These are phyloP conservation scores for Coemansia sp. DNA, from an alignment of 192 early-diverging fungal species.

Conservation along the genomic window DNA sequence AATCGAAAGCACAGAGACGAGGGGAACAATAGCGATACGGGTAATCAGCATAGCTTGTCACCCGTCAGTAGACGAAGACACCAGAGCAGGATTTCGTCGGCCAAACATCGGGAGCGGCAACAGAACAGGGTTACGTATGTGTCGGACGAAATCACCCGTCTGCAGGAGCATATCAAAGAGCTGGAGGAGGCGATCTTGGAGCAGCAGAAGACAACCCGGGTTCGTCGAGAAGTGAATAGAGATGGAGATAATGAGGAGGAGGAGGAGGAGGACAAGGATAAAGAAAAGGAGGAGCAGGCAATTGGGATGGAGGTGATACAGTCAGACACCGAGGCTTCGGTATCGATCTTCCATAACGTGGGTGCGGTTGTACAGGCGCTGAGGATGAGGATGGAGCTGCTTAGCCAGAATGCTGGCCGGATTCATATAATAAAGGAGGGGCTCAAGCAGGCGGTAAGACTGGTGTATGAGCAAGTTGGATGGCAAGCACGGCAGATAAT, in stretches of 20 bases:
- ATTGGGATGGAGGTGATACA: too few relatives aligned
- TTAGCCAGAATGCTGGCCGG: background rate
- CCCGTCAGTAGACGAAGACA: slow-evolving; percentile 14
- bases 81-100: slow-evolving; percentile 22
- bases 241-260: background rate
- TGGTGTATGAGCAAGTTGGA: background rate
- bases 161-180: slow-evolving; percentile 1
- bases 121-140: slow-evolving; percentile 12
- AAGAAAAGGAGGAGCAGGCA: too few relatives aligned
- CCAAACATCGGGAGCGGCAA: slow-evolving; percentile 18
- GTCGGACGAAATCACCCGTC: slow-evolving; percentile 1
- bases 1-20: background rate
- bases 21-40: background rate
- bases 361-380: background rate
- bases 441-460: background rate
- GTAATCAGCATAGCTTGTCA: slow-evolving; percentile 10
- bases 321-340: too few relatives aligned
- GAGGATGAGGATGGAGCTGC: background rate
- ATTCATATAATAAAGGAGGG: background rate
- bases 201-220: background rate
- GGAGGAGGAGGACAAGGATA: background rate
- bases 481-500: background rate
- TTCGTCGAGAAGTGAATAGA: too few relatives aligned
- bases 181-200: background rate
- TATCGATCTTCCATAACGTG: background rate